Conservation (phyloP, 2,329 filamentous ascomycete genomes). For the Chrysosporium queenslandicum region DNA sequence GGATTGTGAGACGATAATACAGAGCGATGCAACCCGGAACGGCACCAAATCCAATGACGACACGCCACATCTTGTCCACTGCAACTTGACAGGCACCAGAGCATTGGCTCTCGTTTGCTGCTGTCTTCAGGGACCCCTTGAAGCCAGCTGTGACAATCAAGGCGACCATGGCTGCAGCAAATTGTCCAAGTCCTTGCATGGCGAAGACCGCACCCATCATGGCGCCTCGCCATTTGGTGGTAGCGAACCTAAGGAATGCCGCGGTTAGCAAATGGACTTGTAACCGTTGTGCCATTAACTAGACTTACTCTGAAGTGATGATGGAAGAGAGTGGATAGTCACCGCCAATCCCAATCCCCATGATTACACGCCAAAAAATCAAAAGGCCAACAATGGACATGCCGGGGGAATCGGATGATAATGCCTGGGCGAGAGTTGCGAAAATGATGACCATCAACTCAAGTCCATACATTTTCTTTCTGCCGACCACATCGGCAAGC, state of each 20-base stretch:
- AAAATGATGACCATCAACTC: slow-evolving; percentile 74
- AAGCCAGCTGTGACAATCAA: slow-evolving; percentile 65
- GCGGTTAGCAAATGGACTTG: not conserved
- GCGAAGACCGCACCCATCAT: slow-evolving; percentile 84
- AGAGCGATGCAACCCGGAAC: slow-evolving; percentile 71
- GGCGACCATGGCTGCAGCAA: slow-evolving; percentile 63
- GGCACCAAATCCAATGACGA: slow-evolving; percentile 69
- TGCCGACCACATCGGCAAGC: slow-evolving; percentile 65
- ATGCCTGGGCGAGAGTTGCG: slow-evolving; percentile 61
- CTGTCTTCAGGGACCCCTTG: slow-evolving; percentile 50
- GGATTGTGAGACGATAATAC: slow-evolving; percentile 79
- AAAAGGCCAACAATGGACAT: slow-evolving; percentile 48
- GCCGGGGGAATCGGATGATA: slow-evolving; percentile 53
- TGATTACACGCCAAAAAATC: slow-evolving; percentile 72
- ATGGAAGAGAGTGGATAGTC: slow-evolving; percentile 76
- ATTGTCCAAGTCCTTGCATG: slow-evolving; percentile 78
- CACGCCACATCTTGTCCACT: slow-evolving; percentile 81
- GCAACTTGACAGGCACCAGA: slow-evolving; percentile 55
- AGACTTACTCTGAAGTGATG: slow-evolving; percentile 66
- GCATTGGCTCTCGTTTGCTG: slow-evolving; percentile 48
- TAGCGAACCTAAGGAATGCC: slow-evolving; percentile 52
- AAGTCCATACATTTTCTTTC: slow-evolving; percentile 75
- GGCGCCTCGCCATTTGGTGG: slow-evolving; percentile 72
- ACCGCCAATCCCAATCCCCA: slow-evolving; percentile 70
- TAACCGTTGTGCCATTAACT: not conserved